phyloP scores from a whole-genome alignment of 441 rosid genomes.

The Bruguiera hainesii region DNA sequence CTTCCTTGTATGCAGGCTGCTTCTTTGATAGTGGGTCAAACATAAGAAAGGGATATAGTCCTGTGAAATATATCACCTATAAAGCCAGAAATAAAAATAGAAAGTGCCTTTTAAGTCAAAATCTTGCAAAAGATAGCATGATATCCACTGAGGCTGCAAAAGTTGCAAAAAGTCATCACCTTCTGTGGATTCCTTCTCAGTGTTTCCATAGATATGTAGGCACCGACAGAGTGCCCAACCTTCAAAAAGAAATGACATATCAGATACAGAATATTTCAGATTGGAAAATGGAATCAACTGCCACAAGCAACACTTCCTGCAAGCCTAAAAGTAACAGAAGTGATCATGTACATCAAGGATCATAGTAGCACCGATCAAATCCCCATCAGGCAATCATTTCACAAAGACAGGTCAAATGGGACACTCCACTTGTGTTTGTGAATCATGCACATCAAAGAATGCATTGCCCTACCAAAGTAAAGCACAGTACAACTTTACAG shows the following conservation, averaged over 20 bases:
- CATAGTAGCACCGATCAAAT: background rate
- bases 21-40: conserved; percentile 49
- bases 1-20: conserved; percentile 47
- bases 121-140: conserved; percentile 3
- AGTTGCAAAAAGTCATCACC: conserved; percentile 33
- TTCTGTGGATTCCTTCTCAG: conserved; percentile 48
- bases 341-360: no score
- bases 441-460: no score
- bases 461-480: no score
- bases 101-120: background rate
- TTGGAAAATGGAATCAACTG: conserved; percentile 7
- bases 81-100: conserved; percentile 22
- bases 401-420: no score
- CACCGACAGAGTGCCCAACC: conserved; percentile 91
- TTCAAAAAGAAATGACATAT: conserved; percentile 29
- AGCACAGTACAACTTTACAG: background rate
- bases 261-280: conserved; percentile 9
- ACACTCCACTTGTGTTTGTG: no score
- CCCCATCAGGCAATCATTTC: no score
- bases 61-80: conserved; percentile 54
- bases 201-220: conserved; percentile 59
- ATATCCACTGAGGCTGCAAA: conserved; percentile 10
- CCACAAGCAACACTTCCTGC: background rate
- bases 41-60: conserved; percentile 79
- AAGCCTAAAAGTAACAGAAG: no score